These are phyloP conservation scores for Ustilago trichophora DNA, from an alignment of 1,284 basidiomycete genomes.

Conservation along the genomic window DNA sequence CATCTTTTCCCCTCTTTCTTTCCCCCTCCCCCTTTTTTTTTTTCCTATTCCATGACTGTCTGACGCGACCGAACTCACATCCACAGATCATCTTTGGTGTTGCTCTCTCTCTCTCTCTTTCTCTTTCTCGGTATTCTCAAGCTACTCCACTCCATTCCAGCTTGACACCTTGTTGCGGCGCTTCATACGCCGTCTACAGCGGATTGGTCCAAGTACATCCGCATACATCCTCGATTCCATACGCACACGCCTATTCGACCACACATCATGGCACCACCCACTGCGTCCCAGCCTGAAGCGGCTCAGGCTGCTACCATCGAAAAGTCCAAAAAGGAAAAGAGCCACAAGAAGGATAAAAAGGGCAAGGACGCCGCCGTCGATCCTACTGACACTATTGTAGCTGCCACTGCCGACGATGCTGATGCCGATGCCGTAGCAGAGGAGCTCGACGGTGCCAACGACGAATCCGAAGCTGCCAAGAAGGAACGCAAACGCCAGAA, in stretches of 20 bases:
- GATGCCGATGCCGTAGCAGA: conserved; percentile 29
- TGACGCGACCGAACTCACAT: conserved; percentile 17
- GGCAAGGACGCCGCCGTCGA: conserved; percentile 3
- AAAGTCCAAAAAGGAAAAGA: conserved; percentile 3
- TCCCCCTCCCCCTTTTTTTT: no score
- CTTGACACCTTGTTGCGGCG: no score
- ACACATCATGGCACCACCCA: conserved; percentile 15
- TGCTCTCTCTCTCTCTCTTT: no score
- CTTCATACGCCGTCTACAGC: no score
- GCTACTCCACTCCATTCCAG: no score
- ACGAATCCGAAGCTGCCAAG: conserved; percentile 15
- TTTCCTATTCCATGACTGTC: no score
- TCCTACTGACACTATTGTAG: conserved; percentile 1
- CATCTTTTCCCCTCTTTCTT: not conserved
- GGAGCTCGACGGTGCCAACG: conserved; percentile 8
- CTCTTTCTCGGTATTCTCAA: no score
- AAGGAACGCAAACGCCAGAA: conserved; percentile 43
- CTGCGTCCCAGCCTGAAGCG: conserved; percentile 7
- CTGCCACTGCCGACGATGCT: conserved; percentile 15
- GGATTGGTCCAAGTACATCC: no score
- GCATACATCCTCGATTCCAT: not conserved
- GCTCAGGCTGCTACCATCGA: not conserved
- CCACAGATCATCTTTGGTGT: conserved; percentile 1
- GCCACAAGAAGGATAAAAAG: conserved; percentile 28
- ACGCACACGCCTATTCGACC: no score